Base-by-base conservation (phyloP, 805 yeast species). In the Barnettozyma wickerhamii region DNA sequence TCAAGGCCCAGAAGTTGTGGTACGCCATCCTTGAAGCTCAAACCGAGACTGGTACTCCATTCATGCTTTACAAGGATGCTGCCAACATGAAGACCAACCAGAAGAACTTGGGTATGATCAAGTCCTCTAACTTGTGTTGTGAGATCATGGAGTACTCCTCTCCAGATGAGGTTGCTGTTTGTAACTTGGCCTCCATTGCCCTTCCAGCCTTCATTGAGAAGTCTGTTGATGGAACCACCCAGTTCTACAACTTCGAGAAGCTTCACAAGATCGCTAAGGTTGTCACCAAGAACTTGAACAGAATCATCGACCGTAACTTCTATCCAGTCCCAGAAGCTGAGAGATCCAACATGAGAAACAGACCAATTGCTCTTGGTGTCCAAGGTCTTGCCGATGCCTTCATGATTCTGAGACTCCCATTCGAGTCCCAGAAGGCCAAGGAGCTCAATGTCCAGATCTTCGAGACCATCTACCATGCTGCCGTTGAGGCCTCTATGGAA, bases 331-430 rank as follows among this genome's bases (percentile, higher is more conserved):
- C 72, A 39, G 84, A 78, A 49, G 91, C 98, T 5, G 73, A 72
- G 54, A 57, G 47, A 34, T 86, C 96, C 14, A 91, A 93, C 63
- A 66, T 77, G 71, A 79, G 79, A 56, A 84, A 91, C 63, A 74
- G 99, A 53, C 98, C 99, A 17, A 77, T 91, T 55, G 97, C 97
- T n/a, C 65, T 91, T 18, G 99, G 99, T 51, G 96, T 91, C n/a
- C 96, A 91, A 64, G 99, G 99, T 43, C 71, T 91, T 40, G 96
- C 98, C 21, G 98, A 91, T 63, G 72, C 82, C 2, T 91, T 88
- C 63, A 76, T 87, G 73, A 71, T 74, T 49, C 69, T 91, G 47
- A 77, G 95, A 55, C 56, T 87, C 43, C 93, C 97, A 32, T 91
- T 90, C 61, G 97, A 88, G 51, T 84, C 95, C 28, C 66, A 71